Percentiles rank a stretch among this genome's conserved stretches.
These are phyloP conservation scores for Musa acuminata DNA, from an alignment of 176 grass and related monocot genomes.

Conservation along the genomic window DNA sequence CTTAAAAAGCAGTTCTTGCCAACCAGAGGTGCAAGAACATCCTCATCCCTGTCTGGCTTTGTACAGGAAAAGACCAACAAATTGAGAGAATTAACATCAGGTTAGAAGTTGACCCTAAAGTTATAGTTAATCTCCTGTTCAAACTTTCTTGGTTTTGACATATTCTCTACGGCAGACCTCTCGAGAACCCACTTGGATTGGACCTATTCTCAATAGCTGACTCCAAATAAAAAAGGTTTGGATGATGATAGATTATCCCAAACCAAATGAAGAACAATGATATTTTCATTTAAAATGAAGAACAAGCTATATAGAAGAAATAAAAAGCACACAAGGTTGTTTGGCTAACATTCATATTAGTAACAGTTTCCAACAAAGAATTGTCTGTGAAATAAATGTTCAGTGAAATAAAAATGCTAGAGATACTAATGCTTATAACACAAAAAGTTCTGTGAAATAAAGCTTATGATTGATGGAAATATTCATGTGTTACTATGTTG, in stretches of 20 bases:
- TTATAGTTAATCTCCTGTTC: neutral
- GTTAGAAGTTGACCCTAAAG: neutral
- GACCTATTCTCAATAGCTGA: neutral
- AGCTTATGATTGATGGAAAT: no score
- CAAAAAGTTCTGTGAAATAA: no score
- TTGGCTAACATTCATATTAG: neutral
- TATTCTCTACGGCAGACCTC: neutral
- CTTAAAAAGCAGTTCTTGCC: no score
- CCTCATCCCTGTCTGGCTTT: neutral
- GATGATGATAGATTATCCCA: neutral
- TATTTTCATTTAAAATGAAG: no score
- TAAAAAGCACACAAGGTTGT: neutral
- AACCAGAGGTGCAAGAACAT: no score
- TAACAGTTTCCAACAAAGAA: neutral
- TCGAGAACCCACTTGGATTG: neutral
- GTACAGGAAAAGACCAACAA: neutral
- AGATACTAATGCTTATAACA: no score
- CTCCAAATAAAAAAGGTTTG: neutral
- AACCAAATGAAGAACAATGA: no score
- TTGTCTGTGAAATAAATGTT: no score
- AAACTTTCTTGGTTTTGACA: neutral
- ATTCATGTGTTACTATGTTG: no score
- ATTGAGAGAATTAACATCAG: neutral
- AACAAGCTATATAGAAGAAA: no score
- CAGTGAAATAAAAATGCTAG: no score